A percentile compares a stretch with the other conserved stretches of the same genome.
These are phyloP conservation scores for Scleroderma bovista DNA, from an alignment of 768 basidiomycete species.

Conservation along the genomic window DNA sequence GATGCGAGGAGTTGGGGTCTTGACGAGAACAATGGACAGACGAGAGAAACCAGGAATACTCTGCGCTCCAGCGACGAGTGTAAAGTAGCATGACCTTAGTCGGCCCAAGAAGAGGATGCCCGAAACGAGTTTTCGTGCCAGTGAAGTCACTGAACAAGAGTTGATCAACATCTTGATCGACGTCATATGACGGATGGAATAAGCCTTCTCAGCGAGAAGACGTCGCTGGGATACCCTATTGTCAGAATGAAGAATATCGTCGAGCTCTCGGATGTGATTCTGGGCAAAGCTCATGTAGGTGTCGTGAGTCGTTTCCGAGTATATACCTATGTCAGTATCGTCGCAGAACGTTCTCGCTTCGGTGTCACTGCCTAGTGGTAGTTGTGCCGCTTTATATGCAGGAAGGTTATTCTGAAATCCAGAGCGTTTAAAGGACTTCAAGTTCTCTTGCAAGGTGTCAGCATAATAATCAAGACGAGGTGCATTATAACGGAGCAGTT, in stretches of 20 bases:
- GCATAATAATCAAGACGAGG: not conserved
- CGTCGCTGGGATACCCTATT: not conserved
- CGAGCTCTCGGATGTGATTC: not conserved
- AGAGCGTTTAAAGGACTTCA: not conserved
- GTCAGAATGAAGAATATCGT: not conserved
- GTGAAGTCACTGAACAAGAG: not conserved
- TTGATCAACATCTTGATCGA: not conserved
- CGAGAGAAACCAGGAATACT: not conserved
- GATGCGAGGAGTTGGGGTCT: not conserved
- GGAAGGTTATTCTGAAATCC: not conserved
- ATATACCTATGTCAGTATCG: not conserved
- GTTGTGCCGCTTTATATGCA: not conserved
- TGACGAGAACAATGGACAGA: not conserved
- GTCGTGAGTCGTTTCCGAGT: not conserved
- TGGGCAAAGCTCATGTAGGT: not conserved
- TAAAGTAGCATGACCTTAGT: not conserved
- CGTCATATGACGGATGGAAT: not conserved
- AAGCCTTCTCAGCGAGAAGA: not conserved
- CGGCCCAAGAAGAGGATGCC: constrained; percentile 1
- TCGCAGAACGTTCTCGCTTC: not conserved
- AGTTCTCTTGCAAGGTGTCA: not conserved
- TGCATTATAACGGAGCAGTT: not conserved
- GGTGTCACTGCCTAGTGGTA: not conserved
- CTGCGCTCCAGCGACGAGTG: not conserved
- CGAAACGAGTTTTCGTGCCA: not conserved